Evolutionary conservation across 2,329 filamentous ascomycete genomes (phyloP).

Genomic region (Xylariaceae sp.): DNA sequence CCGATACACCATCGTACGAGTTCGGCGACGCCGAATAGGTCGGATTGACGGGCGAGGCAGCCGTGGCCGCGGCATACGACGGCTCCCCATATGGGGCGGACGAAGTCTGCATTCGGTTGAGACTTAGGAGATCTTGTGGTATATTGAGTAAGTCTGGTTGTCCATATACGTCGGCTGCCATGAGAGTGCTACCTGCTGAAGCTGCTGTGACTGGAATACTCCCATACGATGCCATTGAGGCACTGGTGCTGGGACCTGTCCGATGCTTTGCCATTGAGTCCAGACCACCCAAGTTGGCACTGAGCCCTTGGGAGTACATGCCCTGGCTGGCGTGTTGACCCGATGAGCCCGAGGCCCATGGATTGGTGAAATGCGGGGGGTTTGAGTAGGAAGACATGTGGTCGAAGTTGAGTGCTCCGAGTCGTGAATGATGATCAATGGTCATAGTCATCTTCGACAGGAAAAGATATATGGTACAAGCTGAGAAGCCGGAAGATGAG

Average conservation of each 20-base stretch:
- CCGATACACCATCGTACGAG: slow-evolving; percentile 67
- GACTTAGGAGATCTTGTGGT: slow-evolving; percentile 69
- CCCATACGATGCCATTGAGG: slow-evolving; percentile 66
- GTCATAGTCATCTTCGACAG: slow-evolving; percentile 81
- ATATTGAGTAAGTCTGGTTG: slow-evolving; percentile 65
- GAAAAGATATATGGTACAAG: slow-evolving; percentile 13
- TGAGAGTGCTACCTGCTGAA: slow-evolving; percentile 67
- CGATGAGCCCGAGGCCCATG: slow-evolving; percentile 67
- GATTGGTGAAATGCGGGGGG: slow-evolving; percentile 82
- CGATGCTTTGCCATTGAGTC: slow-evolving; percentile 55
- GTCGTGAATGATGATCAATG: slow-evolving; percentile 83
- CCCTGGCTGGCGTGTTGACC: slow-evolving; percentile 49
- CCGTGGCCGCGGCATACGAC: slow-evolving; percentile 61
- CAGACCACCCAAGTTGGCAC: slow-evolving; percentile 52
- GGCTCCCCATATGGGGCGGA: slow-evolving; percentile 67
- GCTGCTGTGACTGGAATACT: slow-evolving; percentile 69
- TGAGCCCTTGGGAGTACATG: slow-evolving; percentile 61
- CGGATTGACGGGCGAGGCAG: slow-evolving; percentile 61
- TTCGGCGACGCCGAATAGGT: slow-evolving; percentile 64
- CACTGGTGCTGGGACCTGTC: slow-evolving; percentile 53
- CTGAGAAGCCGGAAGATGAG: slow-evolving; percentile 18
- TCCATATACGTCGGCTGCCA: slow-evolving; percentile 49
- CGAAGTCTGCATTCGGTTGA: slow-evolving; percentile 59
- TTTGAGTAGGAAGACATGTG: slow-evolving; percentile 65
- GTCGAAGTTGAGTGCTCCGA: slow-evolving; percentile 76